Conservation (phyloP, 2,329 filamentous ascomycete genomes). For the Dothideomycetidae sp. region DNA sequence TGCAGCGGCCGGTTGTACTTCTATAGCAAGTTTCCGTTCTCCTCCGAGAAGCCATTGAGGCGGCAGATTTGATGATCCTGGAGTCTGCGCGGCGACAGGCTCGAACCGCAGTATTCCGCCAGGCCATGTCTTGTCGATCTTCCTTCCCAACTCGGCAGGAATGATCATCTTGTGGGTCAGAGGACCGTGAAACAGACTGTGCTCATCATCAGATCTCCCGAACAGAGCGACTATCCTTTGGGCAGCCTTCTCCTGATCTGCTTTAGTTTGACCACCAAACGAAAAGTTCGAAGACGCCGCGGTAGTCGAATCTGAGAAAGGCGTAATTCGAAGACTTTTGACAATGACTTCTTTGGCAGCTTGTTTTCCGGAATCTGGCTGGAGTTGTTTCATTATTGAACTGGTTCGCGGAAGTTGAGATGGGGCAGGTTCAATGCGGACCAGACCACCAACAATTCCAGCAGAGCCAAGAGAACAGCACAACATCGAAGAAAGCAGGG, state of each 20-base stretch:
- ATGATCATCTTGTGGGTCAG: conserved; percentile 80
- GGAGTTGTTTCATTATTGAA: conserved; percentile 27
- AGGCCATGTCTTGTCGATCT: conserved; percentile 51
- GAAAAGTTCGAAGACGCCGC: conserved; percentile 43
- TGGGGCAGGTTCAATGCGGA: conserved; percentile 74
- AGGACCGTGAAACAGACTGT: conserved; percentile 63
- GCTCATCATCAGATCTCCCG: conserved; percentile 39
- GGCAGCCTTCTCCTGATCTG: conserved; percentile 63
- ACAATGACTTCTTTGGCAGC: conserved; percentile 34
- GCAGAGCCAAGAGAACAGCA: conserved; percentile 58
- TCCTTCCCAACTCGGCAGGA: conserved; percentile 42
- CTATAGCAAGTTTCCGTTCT: conserved; percentile 57
- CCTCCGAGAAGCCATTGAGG: conserved; percentile 62
- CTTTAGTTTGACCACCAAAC: conserved; percentile 77
- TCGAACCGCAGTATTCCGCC: conserved; percentile 76
- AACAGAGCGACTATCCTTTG: conserved; percentile 62
- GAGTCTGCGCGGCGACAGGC: conserved; percentile 30
- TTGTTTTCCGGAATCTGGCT: conserved; percentile 7
- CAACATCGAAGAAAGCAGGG: conserved; percentile 62
- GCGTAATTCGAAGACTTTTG: conserved; percentile 61
- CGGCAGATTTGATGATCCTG: conserved; percentile 33
- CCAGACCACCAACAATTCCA: conserved; percentile 68
- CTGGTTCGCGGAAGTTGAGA: conserved; percentile 52
- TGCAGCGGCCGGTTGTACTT: conserved; percentile 61
- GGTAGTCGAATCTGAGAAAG: conserved; percentile 39